phyloP scores from a whole-genome alignment of 805 yeast species.

The Kodamaea hsintzibuensis region DNA sequence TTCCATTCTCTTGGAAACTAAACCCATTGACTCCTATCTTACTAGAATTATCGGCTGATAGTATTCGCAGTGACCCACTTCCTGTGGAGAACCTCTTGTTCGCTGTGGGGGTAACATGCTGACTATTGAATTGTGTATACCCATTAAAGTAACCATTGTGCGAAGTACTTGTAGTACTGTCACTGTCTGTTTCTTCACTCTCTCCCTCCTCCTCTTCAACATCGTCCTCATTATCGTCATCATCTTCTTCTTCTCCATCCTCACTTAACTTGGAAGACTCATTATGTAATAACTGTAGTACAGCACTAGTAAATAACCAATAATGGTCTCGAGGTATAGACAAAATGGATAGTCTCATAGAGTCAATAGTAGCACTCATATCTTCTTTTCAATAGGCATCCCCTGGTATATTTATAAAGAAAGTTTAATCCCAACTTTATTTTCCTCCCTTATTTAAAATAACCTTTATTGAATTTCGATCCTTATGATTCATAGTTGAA shows the following conservation, averaged over 20 bases:
- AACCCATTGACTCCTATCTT: constrained; percentile 14
- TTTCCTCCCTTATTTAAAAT: constrained; percentile 1
- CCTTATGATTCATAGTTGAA: neutral
- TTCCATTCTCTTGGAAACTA: constrained; percentile 7
- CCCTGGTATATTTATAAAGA: constrained; percentile 2
- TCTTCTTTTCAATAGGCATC: constrained; percentile 25
- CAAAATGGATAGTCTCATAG: constrained; percentile 47
- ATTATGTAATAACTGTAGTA: constrained; percentile 46
- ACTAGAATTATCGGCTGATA: constrained; percentile 30
- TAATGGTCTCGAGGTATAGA: constrained; percentile 53
- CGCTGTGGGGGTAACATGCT: neutral
- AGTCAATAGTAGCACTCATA: constrained; percentile 28
- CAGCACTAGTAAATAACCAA: constrained; percentile 55
- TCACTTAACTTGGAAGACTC: constrained; percentile 26
- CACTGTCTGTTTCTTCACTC: constrained; percentile 21
- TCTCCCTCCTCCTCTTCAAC: constrained; percentile 7
- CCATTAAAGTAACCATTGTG: neutral
- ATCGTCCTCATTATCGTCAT: constrained; percentile 11
- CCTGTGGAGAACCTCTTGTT: constrained; percentile 7
- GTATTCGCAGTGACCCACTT: constrained; percentile 1
- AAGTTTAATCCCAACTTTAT: neutral
- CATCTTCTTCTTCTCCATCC: constrained; percentile 14
- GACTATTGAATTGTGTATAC: neutral
- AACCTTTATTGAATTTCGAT: constrained; percentile 1
- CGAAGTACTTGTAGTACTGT: constrained; percentile 4